These are phyloP conservation scores for Colletotrichum shisoi DNA, from an alignment of 2,329 filamentous ascomycete genomes.

Conservation along the genomic window DNA sequence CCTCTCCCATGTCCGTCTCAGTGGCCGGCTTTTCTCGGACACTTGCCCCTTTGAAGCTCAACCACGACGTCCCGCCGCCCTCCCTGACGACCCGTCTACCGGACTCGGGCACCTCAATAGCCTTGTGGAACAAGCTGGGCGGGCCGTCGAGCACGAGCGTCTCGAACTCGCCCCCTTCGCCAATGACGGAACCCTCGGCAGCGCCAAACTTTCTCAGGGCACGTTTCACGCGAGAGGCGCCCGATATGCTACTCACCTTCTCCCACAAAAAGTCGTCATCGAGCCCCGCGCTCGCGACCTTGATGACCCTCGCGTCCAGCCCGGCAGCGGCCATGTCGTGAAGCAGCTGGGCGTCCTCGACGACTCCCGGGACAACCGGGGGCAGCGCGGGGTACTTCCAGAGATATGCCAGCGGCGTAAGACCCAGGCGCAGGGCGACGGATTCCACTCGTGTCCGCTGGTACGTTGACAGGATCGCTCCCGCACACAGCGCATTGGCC, in stretches of 20 bases:
- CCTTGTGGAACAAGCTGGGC: constrained; percentile 71
- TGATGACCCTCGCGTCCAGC: constrained; percentile 90
- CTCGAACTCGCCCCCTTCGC: constrained; percentile 96
- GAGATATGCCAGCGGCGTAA: constrained; percentile 83
- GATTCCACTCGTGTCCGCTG: constrained; percentile 96
- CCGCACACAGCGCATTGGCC: constrained; percentile 86
- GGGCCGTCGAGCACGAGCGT: constrained; percentile 88
- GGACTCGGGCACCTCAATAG: constrained; percentile 67
- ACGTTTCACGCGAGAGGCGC: constrained; percentile 57
- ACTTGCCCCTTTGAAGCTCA: constrained; percentile 67
- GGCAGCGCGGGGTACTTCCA: constrained; percentile 89
- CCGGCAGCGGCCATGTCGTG: constrained; percentile 80
- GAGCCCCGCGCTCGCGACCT: constrained; percentile 89
- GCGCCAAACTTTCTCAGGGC: constrained; percentile 73
- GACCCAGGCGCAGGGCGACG: constrained; percentile 81
- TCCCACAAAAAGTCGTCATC: constrained; percentile 83
- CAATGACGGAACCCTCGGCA: constrained; percentile 75
- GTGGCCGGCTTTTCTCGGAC: constrained; percentile 55
- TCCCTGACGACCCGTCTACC: constrained; percentile 65
- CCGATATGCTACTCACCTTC: constrained; percentile 70
- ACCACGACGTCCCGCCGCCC: constrained; percentile 79
- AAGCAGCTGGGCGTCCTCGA: constrained; percentile 67
- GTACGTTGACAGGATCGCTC: constrained; percentile 93
- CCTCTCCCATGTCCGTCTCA: constrained; percentile 29
- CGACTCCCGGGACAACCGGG: constrained; percentile 46